Conservation (phyloP, 169 alveolate genomes). For the Cryptosporidium meleagridis region DNA sequence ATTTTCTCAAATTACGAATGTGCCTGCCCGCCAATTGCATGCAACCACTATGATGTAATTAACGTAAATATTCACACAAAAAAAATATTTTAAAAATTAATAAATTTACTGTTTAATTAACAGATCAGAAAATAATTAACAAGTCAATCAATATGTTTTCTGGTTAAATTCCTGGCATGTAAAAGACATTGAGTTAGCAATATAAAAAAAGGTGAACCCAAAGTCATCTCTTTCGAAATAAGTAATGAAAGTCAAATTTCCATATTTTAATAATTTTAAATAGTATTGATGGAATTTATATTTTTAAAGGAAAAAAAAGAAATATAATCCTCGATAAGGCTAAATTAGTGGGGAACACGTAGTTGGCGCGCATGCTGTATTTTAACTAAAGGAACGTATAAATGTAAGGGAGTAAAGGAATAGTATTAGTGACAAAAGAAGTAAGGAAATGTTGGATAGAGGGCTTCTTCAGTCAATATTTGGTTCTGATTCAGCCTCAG, state of each 20-base stretch:
- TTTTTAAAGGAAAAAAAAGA: not conserved
- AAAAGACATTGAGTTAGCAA: not conserved
- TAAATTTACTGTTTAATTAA: too few species aligned
- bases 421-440: not conserved
- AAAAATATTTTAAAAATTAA: too few species aligned
- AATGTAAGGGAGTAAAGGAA: not conserved
- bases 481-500: constrained; percentile 48
- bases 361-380: not conserved
- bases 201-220: not conserved
- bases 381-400: not conserved
- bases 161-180: not conserved
- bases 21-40: not conserved
- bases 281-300: not conserved
- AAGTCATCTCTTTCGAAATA: too few species aligned
- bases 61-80: not conserved
- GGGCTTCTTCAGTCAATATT: constrained; percentile 65
- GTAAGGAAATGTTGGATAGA: constrained; percentile 27
- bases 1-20: too few species aligned
- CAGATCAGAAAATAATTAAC: too few species aligned
- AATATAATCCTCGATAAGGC: not conserved
- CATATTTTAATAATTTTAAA: not conserved
- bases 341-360: not conserved
- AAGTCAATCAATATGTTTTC: not conserved
- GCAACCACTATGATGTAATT: not conserved
- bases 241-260: not conserved